phyloP scores from a whole-genome alignment of 345 rosid genomes.

The Citrus medica region DNA sequence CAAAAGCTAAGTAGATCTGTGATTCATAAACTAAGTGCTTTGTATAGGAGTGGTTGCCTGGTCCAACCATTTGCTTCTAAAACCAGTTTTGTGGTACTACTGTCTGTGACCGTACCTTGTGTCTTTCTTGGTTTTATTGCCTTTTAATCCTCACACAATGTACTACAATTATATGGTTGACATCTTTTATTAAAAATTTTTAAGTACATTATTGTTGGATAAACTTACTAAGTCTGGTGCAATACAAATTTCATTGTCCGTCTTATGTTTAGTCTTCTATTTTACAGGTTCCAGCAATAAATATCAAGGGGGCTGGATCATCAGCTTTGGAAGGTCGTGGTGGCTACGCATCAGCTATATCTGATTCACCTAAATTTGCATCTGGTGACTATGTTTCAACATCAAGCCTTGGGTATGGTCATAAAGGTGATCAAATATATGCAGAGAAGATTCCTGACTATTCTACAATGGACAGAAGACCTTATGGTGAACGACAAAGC shows the following conservation, averaged over 20 bases:
- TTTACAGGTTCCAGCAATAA: conserved; percentile 41
- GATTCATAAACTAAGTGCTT: neutral
- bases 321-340: conserved; percentile 69
- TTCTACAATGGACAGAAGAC: conserved; percentile 65
- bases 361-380: conserved; percentile 79
- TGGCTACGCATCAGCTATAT: conserved; percentile 52
- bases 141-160: neutral
- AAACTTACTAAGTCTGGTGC: neutral
- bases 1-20: neutral
- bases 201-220: neutral
- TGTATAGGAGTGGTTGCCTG: neutral
- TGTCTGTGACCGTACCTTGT: neutral
- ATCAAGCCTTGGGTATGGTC: conserved; percentile 69
- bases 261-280: neutral
- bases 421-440: conserved; percentile 65
- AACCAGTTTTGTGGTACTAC: neutral
- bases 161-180: neutral
- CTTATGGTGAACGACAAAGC: conserved; percentile 67
- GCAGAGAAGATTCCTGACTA: conserved; percentile 75
- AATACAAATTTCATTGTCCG: neutral
- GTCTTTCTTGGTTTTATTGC: neutral
- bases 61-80: neutral
- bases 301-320: conserved; percentile 45
- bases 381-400: conserved; percentile 65
- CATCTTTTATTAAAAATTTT: neutral